phyloP scores from a whole-genome alignment of 768 basidiomycete species.

The Boletus reticulatus region DNA sequence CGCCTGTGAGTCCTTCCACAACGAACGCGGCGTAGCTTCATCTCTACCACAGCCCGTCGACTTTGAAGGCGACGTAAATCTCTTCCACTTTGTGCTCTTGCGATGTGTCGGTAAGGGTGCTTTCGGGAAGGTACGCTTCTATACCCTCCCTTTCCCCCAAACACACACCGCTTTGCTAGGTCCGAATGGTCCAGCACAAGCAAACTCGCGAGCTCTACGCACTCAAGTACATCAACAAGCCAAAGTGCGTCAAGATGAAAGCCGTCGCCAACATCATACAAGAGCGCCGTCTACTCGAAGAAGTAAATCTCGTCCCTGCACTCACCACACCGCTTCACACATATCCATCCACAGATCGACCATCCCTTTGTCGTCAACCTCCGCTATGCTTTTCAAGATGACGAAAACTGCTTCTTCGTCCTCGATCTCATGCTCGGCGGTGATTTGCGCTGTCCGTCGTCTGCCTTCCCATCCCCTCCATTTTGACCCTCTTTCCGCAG shows the following conservation, averaged over 20 bases:
- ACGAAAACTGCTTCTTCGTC: slow-evolving; percentile 98
- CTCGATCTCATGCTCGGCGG: slow-evolving; percentile 96
- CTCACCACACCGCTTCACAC: neutral
- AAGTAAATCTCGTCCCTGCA: slow-evolving; percentile 50
- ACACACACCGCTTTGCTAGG: slow-evolving; percentile 47
- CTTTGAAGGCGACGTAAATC: slow-evolving; percentile 92
- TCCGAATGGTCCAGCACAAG: slow-evolving; percentile 99
- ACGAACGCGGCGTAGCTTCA: neutral
- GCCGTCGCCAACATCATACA: slow-evolving; percentile 97
- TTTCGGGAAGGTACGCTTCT: slow-evolving; percentile 81
- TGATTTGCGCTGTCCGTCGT: slow-evolving; percentile 79
- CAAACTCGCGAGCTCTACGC: slow-evolving; percentile 96
- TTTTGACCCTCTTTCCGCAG: slow-evolving; percentile 38
- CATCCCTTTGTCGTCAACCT: slow-evolving; percentile 94
- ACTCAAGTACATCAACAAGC: slow-evolving; percentile 99
- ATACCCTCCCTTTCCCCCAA: slow-evolving; percentile 8
- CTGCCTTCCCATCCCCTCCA: neutral
- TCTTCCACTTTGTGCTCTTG: slow-evolving; percentile 94
- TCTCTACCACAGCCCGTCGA: slow-evolving; percentile 69
- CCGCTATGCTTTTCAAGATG: slow-evolving; percentile 96
- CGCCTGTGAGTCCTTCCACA: slow-evolving; percentile 49
- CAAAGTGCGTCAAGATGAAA: slow-evolving; percentile 98
- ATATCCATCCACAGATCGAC: slow-evolving; percentile 63
- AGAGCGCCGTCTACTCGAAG: slow-evolving; percentile 91
- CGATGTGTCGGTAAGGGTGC: slow-evolving; percentile 98